Conservation (phyloP, 805 yeast species). For the Pichia ethanolica region DNA sequence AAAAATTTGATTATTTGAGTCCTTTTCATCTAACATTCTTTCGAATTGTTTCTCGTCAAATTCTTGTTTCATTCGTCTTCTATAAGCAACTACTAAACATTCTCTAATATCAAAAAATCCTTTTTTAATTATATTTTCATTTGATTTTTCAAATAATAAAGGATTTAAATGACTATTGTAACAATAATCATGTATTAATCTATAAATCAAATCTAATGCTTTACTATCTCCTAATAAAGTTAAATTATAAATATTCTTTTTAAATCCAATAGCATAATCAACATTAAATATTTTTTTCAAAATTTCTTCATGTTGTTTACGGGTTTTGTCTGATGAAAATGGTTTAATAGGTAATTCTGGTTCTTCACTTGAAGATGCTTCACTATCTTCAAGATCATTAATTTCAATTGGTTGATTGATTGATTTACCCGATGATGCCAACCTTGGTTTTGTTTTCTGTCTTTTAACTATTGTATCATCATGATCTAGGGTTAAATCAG, state of each 20-base stretch:
- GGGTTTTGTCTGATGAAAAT: background rate
- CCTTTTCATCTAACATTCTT: constrained; percentile 18
- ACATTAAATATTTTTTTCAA: constrained; percentile 6
- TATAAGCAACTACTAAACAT: constrained; percentile 21
- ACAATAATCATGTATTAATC: constrained; percentile 23
- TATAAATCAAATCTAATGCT: constrained; percentile 24
- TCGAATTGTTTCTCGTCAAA: constrained; percentile 26
- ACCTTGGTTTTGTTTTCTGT: background rate
- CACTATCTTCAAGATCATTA: constrained; percentile 11
- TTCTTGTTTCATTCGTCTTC: constrained; percentile 19
- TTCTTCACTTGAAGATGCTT: background rate
- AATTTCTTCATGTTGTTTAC: background rate
- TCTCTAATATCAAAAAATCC: constrained; percentile 23
- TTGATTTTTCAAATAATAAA: constrained; percentile 2
- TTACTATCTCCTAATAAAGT: constrained; percentile 20
- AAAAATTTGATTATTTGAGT: constrained; percentile 25
- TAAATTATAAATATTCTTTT: constrained; percentile 5
- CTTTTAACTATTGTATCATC: background rate
- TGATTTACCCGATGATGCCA: background rate
- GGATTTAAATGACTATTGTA: constrained; percentile 15
- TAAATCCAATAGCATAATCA: constrained; percentile 7
- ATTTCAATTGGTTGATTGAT: constrained; percentile 8
- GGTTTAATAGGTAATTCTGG: background rate
- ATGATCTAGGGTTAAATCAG: background rate
- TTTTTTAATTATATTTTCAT: constrained; percentile 10